Evolutionary conservation across 2,329 filamentous ascomycete genomes (phyloP).

Genomic region (Emericellopsis cladophorae): DNA sequence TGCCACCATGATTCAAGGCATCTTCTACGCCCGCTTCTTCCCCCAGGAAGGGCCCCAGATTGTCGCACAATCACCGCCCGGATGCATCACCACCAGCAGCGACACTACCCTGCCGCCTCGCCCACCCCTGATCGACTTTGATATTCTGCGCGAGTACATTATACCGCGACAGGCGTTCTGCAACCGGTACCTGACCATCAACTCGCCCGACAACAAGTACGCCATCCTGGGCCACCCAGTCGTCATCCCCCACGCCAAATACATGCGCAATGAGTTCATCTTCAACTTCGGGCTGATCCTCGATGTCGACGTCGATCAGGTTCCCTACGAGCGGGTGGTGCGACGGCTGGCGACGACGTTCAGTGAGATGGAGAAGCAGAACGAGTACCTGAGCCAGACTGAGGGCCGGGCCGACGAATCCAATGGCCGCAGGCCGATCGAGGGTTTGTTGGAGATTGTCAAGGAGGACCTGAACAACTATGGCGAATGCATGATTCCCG

Average conservation of each 20-base stretch:
- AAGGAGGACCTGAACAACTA: conserved; percentile 91
- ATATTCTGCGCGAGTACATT: conserved; percentile 79
- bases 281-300: conserved; percentile 94
- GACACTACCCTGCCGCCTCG: conserved; percentile 7
- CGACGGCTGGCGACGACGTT: conserved; percentile 76
- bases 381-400: conserved; percentile 62
- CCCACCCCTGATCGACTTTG: conserved; percentile 67
- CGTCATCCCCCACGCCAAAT: conserved; percentile 70
- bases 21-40: conserved; percentile 59
- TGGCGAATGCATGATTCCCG: conserved; percentile 96
- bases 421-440: conserved; percentile 52
- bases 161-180: conserved; percentile 93
- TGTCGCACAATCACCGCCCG: conserved; percentile 48
- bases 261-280: conserved; percentile 90
- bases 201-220: conserved; percentile 56
- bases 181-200: conserved; percentile 76
- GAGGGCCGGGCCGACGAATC: conserved; percentile 24
- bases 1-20: conserved; percentile 49
- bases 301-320: conserved; percentile 52
- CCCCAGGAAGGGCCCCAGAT: conserved; percentile 52
- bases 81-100: conserved; percentile 39
- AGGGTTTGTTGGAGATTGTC: conserved; percentile 70
- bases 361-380: conserved; percentile 84
- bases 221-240: conserved; percentile 81
- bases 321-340: conserved; percentile 74